Evolutionary conservation across 2,329 filamentous ascomycete species (phyloP), one percentile per base, ranked within the genome.

Genomic region (Xylariales sp.): DNA sequence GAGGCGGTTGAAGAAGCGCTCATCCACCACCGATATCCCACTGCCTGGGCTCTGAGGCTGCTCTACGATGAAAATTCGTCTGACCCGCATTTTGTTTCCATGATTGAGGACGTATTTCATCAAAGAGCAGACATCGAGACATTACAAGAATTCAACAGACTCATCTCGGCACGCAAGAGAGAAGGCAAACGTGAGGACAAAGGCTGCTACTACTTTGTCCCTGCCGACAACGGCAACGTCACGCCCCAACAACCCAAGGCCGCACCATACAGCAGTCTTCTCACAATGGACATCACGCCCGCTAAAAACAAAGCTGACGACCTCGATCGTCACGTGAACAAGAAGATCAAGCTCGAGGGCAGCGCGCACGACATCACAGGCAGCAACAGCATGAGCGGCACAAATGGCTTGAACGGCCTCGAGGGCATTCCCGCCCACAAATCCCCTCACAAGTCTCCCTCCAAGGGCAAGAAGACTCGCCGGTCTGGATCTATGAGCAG

Each of bases 31-130:
- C 74, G 76, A 44, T 82, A 78, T 55, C 75, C 77, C 40, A 82
- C 78, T 7, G 80, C 79, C 2, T 82, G 72, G 65, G 78, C 79
- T 31, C 64, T 83, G 45, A 69, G 77, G 40, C 72, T 69, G 11
- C 65, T 82, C 45, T 82, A 79, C 57, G 76, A 82, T 49, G 76
- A 82, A 53, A 70, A 73, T 45, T 66, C 66, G 32, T 57, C 62
- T 28, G 68, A 80, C 49, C 59, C 67, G 12, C 62, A 63, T 25
- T 78, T 81, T 51, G 63, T 82, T 44, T 61, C 66, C 46, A 72
- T 82, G 66, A 62, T 82, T 33, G 73, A 78, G 57, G 70, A 74
- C 45, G 67, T 82, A 32, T 80, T 73, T 56, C 65, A 68, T 49
- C 75, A 80, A 53, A 74, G 69, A 14, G 77, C 78, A n/a, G 71